Evolutionary conservation across 1,284 basidiomycete genomes (phyloP).

Genomic region (Abortiporus biennis): DNA sequence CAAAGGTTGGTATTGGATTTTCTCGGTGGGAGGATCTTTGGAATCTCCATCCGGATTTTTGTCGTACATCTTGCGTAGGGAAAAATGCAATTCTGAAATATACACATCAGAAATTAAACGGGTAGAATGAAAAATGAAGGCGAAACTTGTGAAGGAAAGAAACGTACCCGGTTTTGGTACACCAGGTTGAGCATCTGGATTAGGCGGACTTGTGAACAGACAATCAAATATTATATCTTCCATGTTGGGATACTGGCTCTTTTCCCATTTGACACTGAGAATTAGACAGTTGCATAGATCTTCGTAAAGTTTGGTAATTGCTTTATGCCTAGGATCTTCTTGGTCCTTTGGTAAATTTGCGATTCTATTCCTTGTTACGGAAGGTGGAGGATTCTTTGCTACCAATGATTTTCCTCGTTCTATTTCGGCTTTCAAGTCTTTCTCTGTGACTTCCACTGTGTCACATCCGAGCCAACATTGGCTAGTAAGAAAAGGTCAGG

Average conservation of each 20-base stretch:
- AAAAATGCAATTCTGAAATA: conserved; percentile 50
- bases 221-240: conserved; percentile 5
- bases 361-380: conserved; percentile 18
- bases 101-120: background rate
- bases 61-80: conserved; percentile 36
- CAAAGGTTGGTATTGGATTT: conserved; percentile 57
- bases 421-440: conserved; percentile 51
- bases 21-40: conserved; percentile 34
- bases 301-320: conserved; percentile 27
- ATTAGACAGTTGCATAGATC: conserved; percentile 27
- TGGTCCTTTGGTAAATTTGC: conserved; percentile 26
- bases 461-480: too few relatives aligned
- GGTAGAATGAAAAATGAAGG: background rate
- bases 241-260: conserved; percentile 6
- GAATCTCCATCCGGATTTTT: conserved; percentile 27
- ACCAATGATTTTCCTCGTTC: conserved; percentile 46
- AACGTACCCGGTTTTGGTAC: background rate
- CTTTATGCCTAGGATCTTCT: conserved; percentile 44
- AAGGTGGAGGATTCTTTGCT: conserved; percentile 28
- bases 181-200: background rate
- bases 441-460: conserved; percentile 27
- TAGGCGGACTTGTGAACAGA: conserved; percentile 1
- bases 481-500: background rate
- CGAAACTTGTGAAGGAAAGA: background rate
- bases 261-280: conserved; percentile 18